Evolutionary conservation across 2,329 filamentous ascomycete genomes (phyloP), one percentile per base, ranked within the genome.

Genomic region (Tolypocladium sp.): DNA sequence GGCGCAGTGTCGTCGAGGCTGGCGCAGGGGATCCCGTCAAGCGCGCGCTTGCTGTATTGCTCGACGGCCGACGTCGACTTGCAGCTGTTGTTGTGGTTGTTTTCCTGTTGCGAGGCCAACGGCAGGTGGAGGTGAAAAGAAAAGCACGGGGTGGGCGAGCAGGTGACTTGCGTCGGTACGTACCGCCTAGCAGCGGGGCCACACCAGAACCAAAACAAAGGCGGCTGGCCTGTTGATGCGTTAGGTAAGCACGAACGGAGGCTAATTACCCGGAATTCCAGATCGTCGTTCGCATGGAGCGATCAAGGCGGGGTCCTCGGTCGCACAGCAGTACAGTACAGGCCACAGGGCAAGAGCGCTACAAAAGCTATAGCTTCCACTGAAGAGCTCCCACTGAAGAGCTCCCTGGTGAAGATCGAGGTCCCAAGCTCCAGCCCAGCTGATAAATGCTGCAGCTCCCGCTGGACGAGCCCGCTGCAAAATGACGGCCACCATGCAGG

Each of bases 31-130:
- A 58, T 59, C 25, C 62, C 58, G 58, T 55, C 61, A 62, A 63
- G 68, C 66, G 66, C 69, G 67, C 68, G 65, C 66, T 63, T 69
- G 64, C 64, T 64, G 62, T 53, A 53, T 37, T 64, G 67, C 63
- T 60, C 58, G 63, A 64, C 63, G 65, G 68, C 55, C 56, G 51
- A 56, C 65, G 65, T 68, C 62, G 60, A 61, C 64, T 59, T 64
- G 60, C 61, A 62, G 65, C 60, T 64, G 68, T 74, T 74, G 71
- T 74, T 74, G 71, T 74, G 67, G 66, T 74, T 74, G 69, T 72
- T 71, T 73, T 72, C 65, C 68, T 74, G 73, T 75, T 76, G 74
- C 74, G 74, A 74, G 74, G 74, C 73, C 73, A 76, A 76, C 73
- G 71, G 69, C 42, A n/a, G 53, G 59, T 60, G 59, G 68, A 66